These are phyloP conservation scores for Stemphylium beticola DNA, from an alignment of 2,329 filamentous ascomycete genomes.

Conservation along the genomic window DNA sequence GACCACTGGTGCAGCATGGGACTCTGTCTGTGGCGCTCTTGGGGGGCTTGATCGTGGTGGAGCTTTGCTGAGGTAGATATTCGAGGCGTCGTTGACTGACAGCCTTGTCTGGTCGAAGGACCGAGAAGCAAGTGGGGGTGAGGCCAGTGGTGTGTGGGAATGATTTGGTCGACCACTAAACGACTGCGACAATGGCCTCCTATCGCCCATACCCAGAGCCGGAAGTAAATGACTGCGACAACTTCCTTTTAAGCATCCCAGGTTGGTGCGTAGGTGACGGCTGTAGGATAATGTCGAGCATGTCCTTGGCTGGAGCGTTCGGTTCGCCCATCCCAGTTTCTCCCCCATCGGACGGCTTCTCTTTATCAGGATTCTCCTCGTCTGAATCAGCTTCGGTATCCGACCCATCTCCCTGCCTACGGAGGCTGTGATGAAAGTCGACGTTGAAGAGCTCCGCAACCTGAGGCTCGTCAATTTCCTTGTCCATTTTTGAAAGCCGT, in stretches of 20 bases:
- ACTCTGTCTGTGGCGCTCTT: too few relatives aligned
- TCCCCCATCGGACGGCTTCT: background rate
- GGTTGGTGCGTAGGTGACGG: too few relatives aligned
- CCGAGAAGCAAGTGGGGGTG: too few relatives aligned
- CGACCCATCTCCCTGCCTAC: background rate
- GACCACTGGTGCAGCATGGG: too few relatives aligned
- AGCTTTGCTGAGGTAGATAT: too few relatives aligned
- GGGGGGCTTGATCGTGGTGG: too few relatives aligned
- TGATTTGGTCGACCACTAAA: background rate
- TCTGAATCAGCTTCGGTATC: background rate
- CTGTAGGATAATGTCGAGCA: too few relatives aligned
- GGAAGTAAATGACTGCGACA: background rate
- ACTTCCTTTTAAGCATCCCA: background rate
- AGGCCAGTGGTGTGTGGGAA: background rate
- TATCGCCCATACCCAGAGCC: background rate
- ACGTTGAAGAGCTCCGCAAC: slow-evolving; percentile 11
- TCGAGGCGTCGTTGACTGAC: too few relatives aligned
- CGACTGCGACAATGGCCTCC: background rate
- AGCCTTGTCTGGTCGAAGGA: too few relatives aligned
- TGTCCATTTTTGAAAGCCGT: slow-evolving; percentile 3
- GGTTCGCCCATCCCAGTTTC: background rate
- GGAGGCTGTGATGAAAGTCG: slow-evolving; percentile 6
- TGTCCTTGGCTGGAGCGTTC: background rate
- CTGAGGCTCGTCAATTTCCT: background rate
- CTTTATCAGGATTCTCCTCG: background rate